Conservation (phyloP, 2,329 filamentous ascomycete species). For the Nigrospora osmanthi region DNA sequence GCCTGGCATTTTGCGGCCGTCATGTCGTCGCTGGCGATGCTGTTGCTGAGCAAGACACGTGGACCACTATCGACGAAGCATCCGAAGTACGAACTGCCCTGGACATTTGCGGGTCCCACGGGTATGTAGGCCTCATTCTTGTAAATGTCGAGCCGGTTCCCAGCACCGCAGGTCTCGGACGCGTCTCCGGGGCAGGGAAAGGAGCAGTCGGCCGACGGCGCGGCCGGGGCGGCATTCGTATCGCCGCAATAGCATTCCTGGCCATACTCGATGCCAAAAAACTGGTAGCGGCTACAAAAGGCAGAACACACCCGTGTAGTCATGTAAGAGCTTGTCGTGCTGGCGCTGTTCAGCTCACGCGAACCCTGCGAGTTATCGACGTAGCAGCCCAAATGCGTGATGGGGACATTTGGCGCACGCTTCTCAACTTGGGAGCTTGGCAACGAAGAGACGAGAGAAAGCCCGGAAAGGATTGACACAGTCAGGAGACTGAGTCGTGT, state of each 20-base stretch:
- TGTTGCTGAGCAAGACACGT: constrained; percentile 9
- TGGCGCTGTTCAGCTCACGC: too few species aligned
- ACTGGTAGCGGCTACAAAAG: constrained; percentile 10
- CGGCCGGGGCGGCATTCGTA: neutral
- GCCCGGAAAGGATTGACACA: too few species aligned
- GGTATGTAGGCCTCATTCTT: constrained; percentile 7
- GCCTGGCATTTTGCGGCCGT: constrained; percentile 20
- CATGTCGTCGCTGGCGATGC: constrained; percentile 9
- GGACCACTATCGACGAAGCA: constrained; percentile 7
- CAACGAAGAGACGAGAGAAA: too few species aligned
- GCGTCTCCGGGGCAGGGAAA: constrained; percentile 12
- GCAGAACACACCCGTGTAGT: constrained; percentile 9
- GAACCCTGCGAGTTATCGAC: too few species aligned
- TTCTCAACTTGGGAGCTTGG: too few species aligned
- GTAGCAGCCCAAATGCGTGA: too few species aligned
- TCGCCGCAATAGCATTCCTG: constrained; percentile 12
- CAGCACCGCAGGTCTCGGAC: constrained; percentile 14
- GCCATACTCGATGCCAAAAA: constrained; percentile 10
- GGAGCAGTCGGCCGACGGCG: constrained; percentile 8
- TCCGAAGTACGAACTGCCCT: constrained; percentile 4
- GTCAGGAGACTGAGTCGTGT: too few species aligned
- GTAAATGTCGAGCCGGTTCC: constrained; percentile 10
- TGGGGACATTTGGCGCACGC: too few species aligned
- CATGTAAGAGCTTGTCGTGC: constrained; percentile 1
- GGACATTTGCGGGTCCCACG: constrained; percentile 6